Base-by-base conservation (phyloP, 2,329 filamentous ascomycete species). In the Apiospora arundinis region DNA sequence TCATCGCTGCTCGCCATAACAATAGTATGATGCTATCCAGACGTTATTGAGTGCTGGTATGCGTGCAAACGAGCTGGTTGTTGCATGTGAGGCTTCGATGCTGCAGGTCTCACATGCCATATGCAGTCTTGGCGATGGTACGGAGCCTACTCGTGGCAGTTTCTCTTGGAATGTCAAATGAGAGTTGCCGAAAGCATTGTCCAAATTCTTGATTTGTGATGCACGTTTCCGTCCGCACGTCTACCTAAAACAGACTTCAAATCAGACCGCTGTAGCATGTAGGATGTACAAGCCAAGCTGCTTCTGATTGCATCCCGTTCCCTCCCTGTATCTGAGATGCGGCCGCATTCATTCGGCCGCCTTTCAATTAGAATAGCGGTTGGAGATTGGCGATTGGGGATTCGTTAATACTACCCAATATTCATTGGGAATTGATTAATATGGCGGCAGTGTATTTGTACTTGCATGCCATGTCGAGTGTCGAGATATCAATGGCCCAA, bases 181-280 rank as follows among this genome's bases (percentile, higher is more conserved):
- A 32, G 56, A 63, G 56, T 63, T 63, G 56, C 32, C 56, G 56
- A 40, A 63, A 8, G 56, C 56, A 40, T 63, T 63, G 56, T 63
- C 18, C 3, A 32, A n/a, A 63, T 40, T 63, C 32, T 63, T 63
- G 56, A n/a, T 63, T n/a, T 63, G 56, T 12, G 32, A 40, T 40
- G 32, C 32, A 40, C 37, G 56, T 4, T 63, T 23, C 56, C 56
- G 32, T 63, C 32, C 56, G 8, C 56, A 63, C 40, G 21, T 63
- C 56, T 23, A 63, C 56, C 56, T 63, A 40, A 63, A 63, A 63
- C 56, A 40, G 32, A 40, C 18, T n/a, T n/a, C 32, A n/a, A 40
- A 23, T 23, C 25, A 37, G 28, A 37, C 52, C n/a, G 18, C 18
- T 14, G 14, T 37, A 21, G 44, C 3, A 37, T 7, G 49, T 28